phyloP scores from a whole-genome alignment of 2,329 filamentous ascomycete genomes.

The Cladosporium sp. region DNA sequence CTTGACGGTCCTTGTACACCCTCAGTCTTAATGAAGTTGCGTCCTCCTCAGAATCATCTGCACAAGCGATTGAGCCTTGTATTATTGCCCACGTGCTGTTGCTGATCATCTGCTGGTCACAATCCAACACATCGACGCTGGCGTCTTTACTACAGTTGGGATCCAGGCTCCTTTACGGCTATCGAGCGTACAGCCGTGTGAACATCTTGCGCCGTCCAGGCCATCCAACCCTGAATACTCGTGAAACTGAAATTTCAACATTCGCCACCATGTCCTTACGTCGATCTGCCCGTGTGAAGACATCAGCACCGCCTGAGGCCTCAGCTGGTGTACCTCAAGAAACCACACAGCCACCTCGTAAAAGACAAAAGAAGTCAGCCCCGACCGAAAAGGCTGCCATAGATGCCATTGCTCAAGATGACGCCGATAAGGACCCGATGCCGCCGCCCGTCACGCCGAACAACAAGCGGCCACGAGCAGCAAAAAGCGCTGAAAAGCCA shows the following conservation, averaged over 20 bases:
- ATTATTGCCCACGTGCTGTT: too few species aligned
- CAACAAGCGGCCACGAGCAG: constrained; percentile 34
- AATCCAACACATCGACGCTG: neutral
- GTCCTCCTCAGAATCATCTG: neutral
- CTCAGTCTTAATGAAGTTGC: neutral
- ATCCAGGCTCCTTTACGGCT: neutral
- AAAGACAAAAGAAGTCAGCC: constrained; percentile 31
- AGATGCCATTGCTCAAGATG: constrained; percentile 20
- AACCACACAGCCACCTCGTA: constrained; percentile 23
- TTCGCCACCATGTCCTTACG: constrained; percentile 51
- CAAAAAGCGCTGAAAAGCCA: constrained; percentile 30
- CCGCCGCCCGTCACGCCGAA: constrained; percentile 36
- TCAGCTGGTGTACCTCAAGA: constrained; percentile 1
- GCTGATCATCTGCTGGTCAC: constrained; percentile 3
- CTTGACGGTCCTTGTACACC: neutral
- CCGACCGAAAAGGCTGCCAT: constrained; percentile 24
- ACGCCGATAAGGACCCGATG: constrained; percentile 26
- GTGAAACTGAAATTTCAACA: neutral
- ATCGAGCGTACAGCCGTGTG: neutral
- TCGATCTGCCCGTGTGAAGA: constrained; percentile 52
- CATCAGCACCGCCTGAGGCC: constrained; percentile 18
- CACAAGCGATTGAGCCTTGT: too few species aligned
- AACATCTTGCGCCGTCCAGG: neutral
- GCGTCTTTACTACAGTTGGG: neutral
- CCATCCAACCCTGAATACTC: neutral